These are phyloP conservation scores for Fomitopsis schrenkii DNA, from an alignment of 1,284 basidiomycete genomes.

Conservation along the genomic window DNA sequence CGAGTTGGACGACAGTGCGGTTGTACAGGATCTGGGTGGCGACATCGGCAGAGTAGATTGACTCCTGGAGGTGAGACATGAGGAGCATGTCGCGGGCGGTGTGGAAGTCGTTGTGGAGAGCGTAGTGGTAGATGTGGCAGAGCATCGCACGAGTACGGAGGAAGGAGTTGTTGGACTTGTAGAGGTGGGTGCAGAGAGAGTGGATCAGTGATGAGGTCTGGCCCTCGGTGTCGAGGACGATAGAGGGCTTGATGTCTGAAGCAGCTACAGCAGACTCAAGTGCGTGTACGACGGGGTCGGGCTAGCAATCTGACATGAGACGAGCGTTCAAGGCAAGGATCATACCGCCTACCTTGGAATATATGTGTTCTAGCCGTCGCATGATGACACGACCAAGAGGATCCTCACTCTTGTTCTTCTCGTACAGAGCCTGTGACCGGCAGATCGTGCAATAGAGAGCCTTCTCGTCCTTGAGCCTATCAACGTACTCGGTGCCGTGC, in stretches of 20 bases:
- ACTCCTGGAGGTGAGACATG: conserved; percentile 98
- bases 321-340: conserved; percentile 1
- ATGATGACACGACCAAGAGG: conserved; percentile 88
- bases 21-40: conserved; percentile 98
- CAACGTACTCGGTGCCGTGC: conserved; percentile 97
- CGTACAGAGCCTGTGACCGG: conserved; percentile 89
- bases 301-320: conserved; percentile 43
- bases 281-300: conserved; percentile 89
- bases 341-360: conserved; percentile 76
- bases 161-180: conserved; percentile 88
- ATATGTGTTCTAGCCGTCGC: conserved; percentile 96
- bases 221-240: conserved; percentile 51
- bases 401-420: conserved; percentile 72
- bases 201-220: conserved; percentile 79
- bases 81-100: conserved; percentile 97
- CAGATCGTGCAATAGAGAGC: conserved; percentile 92
- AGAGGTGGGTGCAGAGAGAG: conserved; percentile 87
- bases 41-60: conserved; percentile 93
- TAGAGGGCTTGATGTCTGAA: conserved; percentile 54
- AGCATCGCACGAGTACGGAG: conserved; percentile 96
- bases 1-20: conserved; percentile 95
- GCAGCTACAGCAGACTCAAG: conserved; percentile 70
- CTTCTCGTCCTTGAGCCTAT: conserved; percentile 93
- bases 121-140: conserved; percentile 96
- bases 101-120: conserved; percentile 95